Base-by-base conservation (phyloP, 768 basidiomycete genomes). In the Hericium alpestre region DNA sequence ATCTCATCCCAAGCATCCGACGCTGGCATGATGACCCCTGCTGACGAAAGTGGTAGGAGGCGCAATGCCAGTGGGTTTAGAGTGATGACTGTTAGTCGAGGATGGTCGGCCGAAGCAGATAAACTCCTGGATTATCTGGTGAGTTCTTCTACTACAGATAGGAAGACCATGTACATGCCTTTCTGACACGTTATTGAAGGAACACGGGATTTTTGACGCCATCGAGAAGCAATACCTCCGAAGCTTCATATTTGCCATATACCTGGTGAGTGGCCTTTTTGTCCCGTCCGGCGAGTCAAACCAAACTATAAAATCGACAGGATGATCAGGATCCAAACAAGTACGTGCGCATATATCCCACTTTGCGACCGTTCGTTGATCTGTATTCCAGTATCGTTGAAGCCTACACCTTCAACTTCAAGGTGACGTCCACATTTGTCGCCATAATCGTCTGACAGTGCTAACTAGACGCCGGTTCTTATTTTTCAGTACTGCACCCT, bases 341-440 rank as follows among this genome's bases (percentile, higher is more conserved):
- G 87, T 87, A 72, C 57, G 72, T 66, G 41, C 58, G 56, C 58
- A 68, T 72, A 70, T 70, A 72, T 66, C 52, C 59, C 55, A 53
- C 53, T 58, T 56, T 53, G 55, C 38, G 4, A 51, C 23, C 18
- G n/a, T 5, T 9, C 22, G 40, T 16, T 41, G 40, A 54, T 48
- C 41, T 32, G 13, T 16, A 53, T 37, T 59, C 58, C 61, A 93
- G 90, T 70, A 86, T 93, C 56, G 78, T 92, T 22, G 90, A 93
- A 67, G 85, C 91, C 13, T 93, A 91, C 65, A 91, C 88, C 0
- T 93, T 93, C 72, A 87, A 90, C 65, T 90, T 93, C 64, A 79
- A 83, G 62, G 72, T 56, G 25, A 38, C 27, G 38, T 12, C 38
- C 38, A 41, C 2, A 22, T 3, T 20, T 22, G 16, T 51, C 25